phyloP scores from a whole-genome alignment of 306 rosid species.

The Lathyrus sativus region DNA sequence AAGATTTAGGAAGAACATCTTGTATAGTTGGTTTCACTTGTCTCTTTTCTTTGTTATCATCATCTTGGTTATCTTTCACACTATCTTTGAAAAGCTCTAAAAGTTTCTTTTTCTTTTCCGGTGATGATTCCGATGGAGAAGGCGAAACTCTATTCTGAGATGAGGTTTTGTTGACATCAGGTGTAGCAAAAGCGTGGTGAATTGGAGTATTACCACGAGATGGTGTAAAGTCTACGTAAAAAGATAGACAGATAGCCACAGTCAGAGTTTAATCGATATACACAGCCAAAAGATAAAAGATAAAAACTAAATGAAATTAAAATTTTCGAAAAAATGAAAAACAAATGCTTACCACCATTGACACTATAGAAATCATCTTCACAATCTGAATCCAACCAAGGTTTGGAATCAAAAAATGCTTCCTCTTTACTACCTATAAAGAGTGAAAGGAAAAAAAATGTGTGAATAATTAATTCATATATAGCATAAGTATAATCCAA shows the following conservation, averaged over 20 bases:
- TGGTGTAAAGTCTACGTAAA: conserved; percentile 76
- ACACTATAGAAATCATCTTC: conserved; percentile 94
- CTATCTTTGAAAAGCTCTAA: conserved; percentile 76
- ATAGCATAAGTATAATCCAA: background rate
- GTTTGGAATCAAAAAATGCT: conserved; percentile 74
- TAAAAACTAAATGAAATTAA: no score
- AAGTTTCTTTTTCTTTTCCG: conserved; percentile 75
- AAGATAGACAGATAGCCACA: no score
- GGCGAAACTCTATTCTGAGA: conserved; percentile 40
- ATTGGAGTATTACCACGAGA: conserved; percentile 85
- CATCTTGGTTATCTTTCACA: conserved; percentile 38
- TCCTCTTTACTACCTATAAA: conserved; percentile 85
- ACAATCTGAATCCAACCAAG: conserved; percentile 91
- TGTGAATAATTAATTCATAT: background rate
- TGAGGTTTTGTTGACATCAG: conserved; percentile 40
- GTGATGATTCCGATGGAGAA: conserved; percentile 48
- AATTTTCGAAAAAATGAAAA: no score
- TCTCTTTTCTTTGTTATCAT: conserved; percentile 37
- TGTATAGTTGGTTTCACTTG: conserved; percentile 40
- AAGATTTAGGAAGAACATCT: conserved; percentile 51
- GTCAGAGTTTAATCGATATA: conserved; percentile 2
- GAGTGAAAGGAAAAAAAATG: background rate
- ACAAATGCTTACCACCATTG: conserved; percentile 78
- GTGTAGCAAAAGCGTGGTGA: conserved; percentile 45
- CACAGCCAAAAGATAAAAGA: no score